Evolutionary conservation across 805 yeast species (phyloP), one percentile per base, ranked within the genome.

Genomic region (Saccharomycopsis vini): DNA sequence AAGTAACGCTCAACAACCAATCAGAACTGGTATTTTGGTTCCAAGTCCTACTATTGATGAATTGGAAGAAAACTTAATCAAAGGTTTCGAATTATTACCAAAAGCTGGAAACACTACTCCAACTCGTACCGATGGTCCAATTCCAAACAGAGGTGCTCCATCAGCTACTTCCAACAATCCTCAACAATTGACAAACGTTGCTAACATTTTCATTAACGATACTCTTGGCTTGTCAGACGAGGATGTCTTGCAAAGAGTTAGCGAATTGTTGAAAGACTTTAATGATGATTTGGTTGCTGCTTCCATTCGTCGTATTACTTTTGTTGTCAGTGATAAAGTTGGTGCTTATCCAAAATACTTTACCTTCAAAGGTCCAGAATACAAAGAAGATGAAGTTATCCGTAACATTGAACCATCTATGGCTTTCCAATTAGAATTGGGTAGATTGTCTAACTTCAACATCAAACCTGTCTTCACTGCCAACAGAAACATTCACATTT

Each of bases 401-500:
- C 88, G 99, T 70, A 97, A 92, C 62, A 88, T 92, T 55, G 97
- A 92, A 65, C 99, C 99, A 20, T 96, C 97, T 34, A 72, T 90
- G 57, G 97, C 98, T 42, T 92, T 79, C 83, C 98, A 92, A 70
- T 75, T 92, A 54, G 99, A 92, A 67, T 73, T 92, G 51, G 90
- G 86, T 57, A 80, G 97, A 68, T 73, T 92, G 66, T 86, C 95
- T 36, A 94, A 92, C 70, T 92, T 92, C 69, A 80, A 86, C 68
- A 86, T 90, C 66, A 87, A 82, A 62, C 97, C 96, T 42, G 85
- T 90, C 44, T 84, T 85, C 69, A 85, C 96, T 47, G 97, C 89
- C 64, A 92, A 92, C 73, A 81, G 97, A 69, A 89, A 90, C 70
- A 85, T 92, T 52, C 98, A 92, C 60, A 97, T 94, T 42, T 92